These are phyloP conservation scores for Podaxis carcinomalis DNA, from an alignment of 768 basidiomycete species.

Conservation along the genomic window DNA sequence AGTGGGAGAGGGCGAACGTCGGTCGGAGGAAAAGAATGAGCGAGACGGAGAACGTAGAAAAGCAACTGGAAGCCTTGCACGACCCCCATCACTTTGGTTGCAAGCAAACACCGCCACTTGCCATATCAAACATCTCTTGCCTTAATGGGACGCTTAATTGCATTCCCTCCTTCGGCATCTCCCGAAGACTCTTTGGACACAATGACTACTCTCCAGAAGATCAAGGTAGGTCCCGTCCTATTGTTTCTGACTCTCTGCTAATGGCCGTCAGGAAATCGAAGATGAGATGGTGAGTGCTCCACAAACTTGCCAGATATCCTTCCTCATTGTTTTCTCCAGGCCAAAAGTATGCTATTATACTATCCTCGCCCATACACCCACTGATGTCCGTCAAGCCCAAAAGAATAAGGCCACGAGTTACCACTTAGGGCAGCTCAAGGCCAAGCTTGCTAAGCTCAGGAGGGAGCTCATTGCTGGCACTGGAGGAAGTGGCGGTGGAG, in stretches of 20 bases:
- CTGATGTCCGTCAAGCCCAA: conserved; percentile 57
- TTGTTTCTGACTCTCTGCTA: conserved; percentile 21
- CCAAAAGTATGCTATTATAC: conserved; percentile 61
- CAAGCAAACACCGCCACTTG: conserved; percentile 13
- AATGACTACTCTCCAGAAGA: conserved; percentile 92
- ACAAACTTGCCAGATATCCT: not conserved
- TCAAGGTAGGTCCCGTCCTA: conserved; percentile 50
- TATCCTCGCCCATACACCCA: conserved; percentile 2
- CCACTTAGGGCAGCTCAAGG: conserved; percentile 94
- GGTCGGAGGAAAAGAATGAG: conserved; percentile 12
- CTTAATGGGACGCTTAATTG: not conserved
- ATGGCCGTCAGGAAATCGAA: conserved; percentile 71
- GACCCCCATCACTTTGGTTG: conserved; percentile 2
- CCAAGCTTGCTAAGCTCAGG: conserved; percentile 95
- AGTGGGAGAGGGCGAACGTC: conserved; percentile 14
- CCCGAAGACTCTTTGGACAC: conserved; percentile 32
- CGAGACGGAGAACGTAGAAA: conserved; percentile 13
- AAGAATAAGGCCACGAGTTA: conserved; percentile 97
- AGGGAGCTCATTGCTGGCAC: conserved; percentile 86
- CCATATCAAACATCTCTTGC: not conserved
- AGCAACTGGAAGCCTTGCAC: conserved; percentile 16
- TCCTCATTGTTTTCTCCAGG: conserved; percentile 35
- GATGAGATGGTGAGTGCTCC: conserved; percentile 85
- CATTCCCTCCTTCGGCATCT: conserved; percentile 26
- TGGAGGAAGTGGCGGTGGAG: conserved; percentile 78